These are phyloP conservation scores for Aspergillus incahuasiensis DNA, from an alignment of 495 filamentous ascomycete genomes.

Conservation along the genomic window DNA sequence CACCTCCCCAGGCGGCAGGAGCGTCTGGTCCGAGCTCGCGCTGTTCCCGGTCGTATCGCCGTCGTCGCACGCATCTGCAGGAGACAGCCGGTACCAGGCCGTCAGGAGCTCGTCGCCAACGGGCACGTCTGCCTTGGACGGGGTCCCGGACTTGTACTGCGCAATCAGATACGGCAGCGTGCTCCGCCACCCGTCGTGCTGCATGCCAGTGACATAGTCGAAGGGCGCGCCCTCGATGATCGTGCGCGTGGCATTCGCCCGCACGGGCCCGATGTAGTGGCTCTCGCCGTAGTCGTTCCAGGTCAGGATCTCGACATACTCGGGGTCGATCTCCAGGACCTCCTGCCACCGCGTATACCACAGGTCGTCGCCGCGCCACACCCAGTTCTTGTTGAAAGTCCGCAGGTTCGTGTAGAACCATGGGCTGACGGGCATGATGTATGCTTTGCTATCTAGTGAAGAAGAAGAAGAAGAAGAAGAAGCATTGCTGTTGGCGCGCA, in stretches of 20 bases:
- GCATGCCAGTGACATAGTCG: constrained; percentile 46
- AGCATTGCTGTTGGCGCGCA: too few species aligned
- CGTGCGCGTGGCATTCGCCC: constrained; percentile 27
- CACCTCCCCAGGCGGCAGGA: constrained; percentile 10
- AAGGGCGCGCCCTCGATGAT: constrained; percentile 46
- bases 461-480: too few species aligned
- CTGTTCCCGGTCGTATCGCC: constrained; percentile 37
- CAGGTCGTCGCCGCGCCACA: constrained; percentile 61
- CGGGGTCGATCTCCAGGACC: constrained; percentile 54
- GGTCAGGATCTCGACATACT: constrained; percentile 53
- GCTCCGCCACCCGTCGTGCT: constrained; percentile 52
- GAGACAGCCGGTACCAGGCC: constrained; percentile 60
- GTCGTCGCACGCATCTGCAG: constrained; percentile 27
- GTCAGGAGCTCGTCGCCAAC: constrained; percentile 47
- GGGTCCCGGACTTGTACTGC: constrained; percentile 52
- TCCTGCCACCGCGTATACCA: constrained; percentile 72
- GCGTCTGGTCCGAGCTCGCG: constrained; percentile 11
- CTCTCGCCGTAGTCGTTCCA: constrained; percentile 80
- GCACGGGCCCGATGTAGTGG: constrained; percentile 64
- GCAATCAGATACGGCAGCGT: constrained; percentile 61
- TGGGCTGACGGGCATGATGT: constrained; percentile 73
- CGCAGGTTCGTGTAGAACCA: constrained; percentile 70
- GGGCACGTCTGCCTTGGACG: constrained; percentile 27
- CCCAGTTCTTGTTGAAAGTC: constrained; percentile 66
- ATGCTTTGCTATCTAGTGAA: constrained; percentile 49